A percentile compares a stretch with the other conserved stretches of the same genome.
Conservation (phyloP, 179 eudicot genomes). For the Nepenthes alata region DNA sequence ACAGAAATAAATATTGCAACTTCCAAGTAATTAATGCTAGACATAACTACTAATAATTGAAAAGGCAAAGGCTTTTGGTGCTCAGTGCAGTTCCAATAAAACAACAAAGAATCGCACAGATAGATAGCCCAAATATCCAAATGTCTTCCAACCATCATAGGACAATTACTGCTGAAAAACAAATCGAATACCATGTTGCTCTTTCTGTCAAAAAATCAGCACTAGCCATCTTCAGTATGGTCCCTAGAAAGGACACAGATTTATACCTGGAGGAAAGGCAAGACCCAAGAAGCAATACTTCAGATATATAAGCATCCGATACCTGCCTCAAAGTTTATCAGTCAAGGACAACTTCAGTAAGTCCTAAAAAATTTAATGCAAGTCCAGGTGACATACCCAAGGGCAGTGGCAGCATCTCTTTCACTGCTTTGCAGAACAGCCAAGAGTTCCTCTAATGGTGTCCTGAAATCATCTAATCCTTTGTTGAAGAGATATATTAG, state of each 20-base stretch:
- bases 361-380: conserved; percentile 3
- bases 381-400: conserved; percentile 51
- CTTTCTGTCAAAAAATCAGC: no score
- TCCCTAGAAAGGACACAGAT: neutral
- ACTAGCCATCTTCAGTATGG: no score
- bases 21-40: no score
- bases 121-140: no score
- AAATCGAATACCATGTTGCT: no score
- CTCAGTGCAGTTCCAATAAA: no score
- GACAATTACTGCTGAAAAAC: no score
- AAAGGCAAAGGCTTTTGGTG: no score
- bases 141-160: no score
- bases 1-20: no score
- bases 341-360: neutral
- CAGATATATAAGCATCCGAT: conserved; percentile 84
- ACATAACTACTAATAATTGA: no score
- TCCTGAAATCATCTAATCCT: conserved; percentile 89
- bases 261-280: conserved; percentile 92
- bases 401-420: conserved; percentile 44
- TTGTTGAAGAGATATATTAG: conserved; percentile 81
- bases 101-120: no score
- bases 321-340: conserved; percentile 40
- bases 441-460: conserved; percentile 89
- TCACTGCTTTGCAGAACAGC: conserved; percentile 40
- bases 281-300: conserved; percentile 93